A percentile compares a stretch with the other conserved stretches of the same genome.
phyloP scores from a whole-genome alignment of 768 basidiomycete genomes.

The Rhodocollybia butyracea region DNA sequence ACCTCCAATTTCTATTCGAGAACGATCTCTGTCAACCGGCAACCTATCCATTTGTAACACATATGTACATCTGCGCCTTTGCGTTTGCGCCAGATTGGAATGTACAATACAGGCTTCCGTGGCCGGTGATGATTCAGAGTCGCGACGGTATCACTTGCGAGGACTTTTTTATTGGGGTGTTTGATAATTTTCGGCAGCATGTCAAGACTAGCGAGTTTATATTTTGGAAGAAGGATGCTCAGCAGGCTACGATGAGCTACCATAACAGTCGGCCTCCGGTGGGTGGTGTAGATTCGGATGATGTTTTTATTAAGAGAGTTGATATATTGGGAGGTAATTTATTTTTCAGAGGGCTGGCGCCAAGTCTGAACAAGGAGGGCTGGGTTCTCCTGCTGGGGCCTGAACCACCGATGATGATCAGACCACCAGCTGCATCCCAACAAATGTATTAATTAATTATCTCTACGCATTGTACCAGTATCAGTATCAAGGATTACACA shows the following conservation, averaged over 20 bases:
- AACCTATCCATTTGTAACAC: conserved; percentile 57
- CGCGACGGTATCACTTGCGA: conserved; percentile 41
- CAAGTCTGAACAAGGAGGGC: conserved; percentile 43
- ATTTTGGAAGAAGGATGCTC: conserved; percentile 30
- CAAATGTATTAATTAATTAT: neutral
- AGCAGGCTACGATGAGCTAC: conserved; percentile 28
- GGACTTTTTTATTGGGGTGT: conserved; percentile 49
- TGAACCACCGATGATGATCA: conserved; percentile 4
- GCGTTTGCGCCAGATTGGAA: conserved; percentile 39
- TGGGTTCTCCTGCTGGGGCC: conserved; percentile 31
- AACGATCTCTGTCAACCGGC: conserved; percentile 54
- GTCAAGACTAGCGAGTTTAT: conserved; percentile 32
- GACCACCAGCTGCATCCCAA: neutral
- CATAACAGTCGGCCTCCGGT: conserved; percentile 24
- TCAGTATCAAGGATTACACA: conserved; percentile 17
- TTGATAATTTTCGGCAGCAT: conserved; percentile 38
- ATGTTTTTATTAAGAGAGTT: conserved; percentile 31
- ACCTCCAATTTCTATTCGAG: conserved; percentile 20
- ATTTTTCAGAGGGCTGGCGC: conserved; percentile 52
- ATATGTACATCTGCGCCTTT: conserved; percentile 51
- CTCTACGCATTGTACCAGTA: neutral
- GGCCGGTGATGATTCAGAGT: conserved; percentile 54
- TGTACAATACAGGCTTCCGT: conserved; percentile 32
- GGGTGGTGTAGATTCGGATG: conserved; percentile 10
- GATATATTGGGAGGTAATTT: conserved; percentile 48